Percentiles rank a stretch among this genome's conserved stretches.
Conservation (phyloP, 805 yeast genomes). For the Kluyveromyces dobzhanskii region DNA sequence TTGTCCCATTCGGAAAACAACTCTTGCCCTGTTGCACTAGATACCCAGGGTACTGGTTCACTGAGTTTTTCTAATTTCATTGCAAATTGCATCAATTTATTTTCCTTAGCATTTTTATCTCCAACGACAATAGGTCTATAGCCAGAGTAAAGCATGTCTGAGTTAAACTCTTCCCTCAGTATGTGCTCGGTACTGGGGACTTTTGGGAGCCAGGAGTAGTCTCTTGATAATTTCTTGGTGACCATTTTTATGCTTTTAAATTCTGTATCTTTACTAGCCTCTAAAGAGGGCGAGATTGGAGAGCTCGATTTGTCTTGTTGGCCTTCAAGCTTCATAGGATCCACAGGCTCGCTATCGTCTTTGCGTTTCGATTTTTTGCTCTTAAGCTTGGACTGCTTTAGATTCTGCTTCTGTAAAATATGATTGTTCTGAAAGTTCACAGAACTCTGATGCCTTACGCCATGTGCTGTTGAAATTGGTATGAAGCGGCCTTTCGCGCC, state of each 20-base stretch:
- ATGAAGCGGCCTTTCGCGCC: too few species aligned
- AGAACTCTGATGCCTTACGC: constrained; percentile 2
- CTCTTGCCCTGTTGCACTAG: constrained; percentile 31
- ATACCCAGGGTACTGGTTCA: constrained; percentile 28
- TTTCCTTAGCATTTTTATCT: constrained; percentile 9
- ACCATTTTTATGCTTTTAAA: not conserved
- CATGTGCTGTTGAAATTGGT: not conserved
- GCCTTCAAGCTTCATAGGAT: not conserved
- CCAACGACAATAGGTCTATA: constrained; percentile 24
- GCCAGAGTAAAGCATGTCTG: constrained; percentile 23
- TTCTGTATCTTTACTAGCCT: not conserved
- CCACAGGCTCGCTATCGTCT: not conserved
- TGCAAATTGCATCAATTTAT: constrained; percentile 23
- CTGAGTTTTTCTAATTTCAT: constrained; percentile 23
- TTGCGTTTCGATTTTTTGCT: not conserved
- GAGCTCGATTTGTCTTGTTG: not conserved
- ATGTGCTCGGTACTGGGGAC: constrained; percentile 23
- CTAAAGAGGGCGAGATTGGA: not conserved
- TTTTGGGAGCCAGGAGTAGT: constrained; percentile 24
- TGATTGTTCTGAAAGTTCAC: constrained; percentile 5
- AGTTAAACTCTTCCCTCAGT: constrained; percentile 17
- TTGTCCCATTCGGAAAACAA: constrained; percentile 29
- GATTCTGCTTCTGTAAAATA: constrained; percentile 1
- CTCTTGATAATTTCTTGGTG: constrained; percentile 5
- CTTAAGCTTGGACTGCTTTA: constrained; percentile 4